These are phyloP conservation scores for Chlamydomonas schloesseri DNA, from an alignment of 139 green algal species.

Conservation along the genomic window DNA sequence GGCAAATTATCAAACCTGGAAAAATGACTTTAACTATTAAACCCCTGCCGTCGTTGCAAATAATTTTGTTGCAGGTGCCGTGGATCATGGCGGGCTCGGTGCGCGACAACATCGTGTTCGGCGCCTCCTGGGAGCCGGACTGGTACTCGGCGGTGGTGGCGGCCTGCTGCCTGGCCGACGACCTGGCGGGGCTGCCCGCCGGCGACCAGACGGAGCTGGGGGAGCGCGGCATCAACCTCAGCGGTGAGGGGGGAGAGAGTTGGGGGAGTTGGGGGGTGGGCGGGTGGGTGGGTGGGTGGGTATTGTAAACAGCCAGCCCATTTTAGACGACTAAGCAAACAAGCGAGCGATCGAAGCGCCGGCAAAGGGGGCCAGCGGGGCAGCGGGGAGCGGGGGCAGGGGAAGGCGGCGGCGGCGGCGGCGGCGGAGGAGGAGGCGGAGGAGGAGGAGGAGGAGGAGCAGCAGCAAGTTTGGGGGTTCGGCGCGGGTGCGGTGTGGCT, in stretches of 20 bases:
- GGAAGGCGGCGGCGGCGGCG: too few species aligned
- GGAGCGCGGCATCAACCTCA: slow-evolving; percentile 91
- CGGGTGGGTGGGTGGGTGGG: background rate
- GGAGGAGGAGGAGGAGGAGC: too few species aligned
- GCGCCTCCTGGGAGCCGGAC: slow-evolving; percentile 60
- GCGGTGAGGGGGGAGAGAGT: background rate
- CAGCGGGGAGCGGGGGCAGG: too few species aligned
- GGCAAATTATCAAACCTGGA: too few species aligned
- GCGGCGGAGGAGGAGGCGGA: too few species aligned
- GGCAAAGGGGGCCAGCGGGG: too few species aligned
- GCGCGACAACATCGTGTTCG: slow-evolving; percentile 88
- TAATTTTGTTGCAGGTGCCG: too few species aligned
- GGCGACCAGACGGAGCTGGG: slow-evolving; percentile 90
- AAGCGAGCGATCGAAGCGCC: too few species aligned
- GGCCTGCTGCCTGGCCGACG: slow-evolving; percentile 74
- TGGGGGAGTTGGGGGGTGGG: background rate
- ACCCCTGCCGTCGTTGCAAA: background rate
- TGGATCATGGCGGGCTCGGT: slow-evolving; percentile 84
- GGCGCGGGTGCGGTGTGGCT: too few species aligned
- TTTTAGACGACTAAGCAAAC: too few species aligned
- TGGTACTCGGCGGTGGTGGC: slow-evolving; percentile 66
- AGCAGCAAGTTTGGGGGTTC: too few species aligned
- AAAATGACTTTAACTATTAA: too few species aligned
- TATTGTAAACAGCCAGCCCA: background rate
- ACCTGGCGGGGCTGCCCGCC: slow-evolving; percentile 76